These are phyloP conservation scores for Candolleomyces aberdarensis DNA, from an alignment of 768 basidiomycete species.

Conservation along the genomic window DNA sequence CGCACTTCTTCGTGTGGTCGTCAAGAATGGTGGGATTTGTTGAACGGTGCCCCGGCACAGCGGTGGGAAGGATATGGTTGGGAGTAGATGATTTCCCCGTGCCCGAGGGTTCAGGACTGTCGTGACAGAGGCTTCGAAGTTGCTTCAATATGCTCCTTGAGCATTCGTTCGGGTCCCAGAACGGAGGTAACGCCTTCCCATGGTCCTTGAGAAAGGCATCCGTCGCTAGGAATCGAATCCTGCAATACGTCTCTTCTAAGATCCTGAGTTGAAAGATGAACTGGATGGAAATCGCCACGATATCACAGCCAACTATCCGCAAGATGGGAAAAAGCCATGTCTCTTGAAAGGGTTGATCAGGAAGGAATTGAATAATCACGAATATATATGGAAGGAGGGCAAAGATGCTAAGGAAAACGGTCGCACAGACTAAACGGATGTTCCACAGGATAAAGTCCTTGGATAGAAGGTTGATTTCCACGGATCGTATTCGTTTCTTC, in stretches of 20 bases:
- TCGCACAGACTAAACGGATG: neutral
- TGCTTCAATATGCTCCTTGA: neutral
- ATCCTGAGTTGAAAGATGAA: constrained; percentile 2
- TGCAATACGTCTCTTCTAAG: constrained; percentile 1
- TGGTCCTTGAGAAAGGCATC: neutral
- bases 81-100: too few species aligned
- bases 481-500: neutral
- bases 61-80: too few species aligned
- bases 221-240: neutral
- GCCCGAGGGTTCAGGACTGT: too few species aligned
- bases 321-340: constrained; percentile 2
- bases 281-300: neutral
- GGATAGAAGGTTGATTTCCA: neutral
- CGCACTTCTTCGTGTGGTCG: neutral
- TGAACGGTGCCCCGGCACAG: neutral
- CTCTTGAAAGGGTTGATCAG: neutral
- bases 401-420: neutral
- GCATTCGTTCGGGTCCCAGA: neutral
- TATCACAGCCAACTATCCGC: neutral
- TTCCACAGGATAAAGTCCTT: constrained; percentile 1
- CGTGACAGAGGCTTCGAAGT: neutral
- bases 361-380: neutral
- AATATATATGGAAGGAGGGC: neutral
- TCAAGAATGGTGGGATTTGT: neutral
- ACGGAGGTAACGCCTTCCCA: neutral